Conservation (phyloP, 768 basidiomycete species). For the Trametes punicea region DNA sequence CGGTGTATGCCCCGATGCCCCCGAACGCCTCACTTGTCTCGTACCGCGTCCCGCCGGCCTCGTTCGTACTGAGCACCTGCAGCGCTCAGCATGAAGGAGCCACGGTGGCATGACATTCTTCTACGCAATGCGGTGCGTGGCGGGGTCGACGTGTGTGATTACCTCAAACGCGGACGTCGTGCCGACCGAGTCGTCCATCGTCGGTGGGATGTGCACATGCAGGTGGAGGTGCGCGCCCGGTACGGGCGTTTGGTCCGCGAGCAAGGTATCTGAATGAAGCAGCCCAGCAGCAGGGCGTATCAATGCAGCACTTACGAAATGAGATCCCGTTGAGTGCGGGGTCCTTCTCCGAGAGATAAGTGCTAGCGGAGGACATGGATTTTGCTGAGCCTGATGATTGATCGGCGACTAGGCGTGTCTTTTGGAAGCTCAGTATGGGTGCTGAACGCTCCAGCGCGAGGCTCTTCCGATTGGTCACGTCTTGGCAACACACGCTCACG, state of each 20-base stretch:
- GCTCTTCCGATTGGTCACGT: no score
- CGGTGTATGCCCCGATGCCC: constrained; percentile 51
- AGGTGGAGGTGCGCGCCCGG: constrained; percentile 49
- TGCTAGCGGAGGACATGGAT: no score
- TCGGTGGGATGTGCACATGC: constrained; percentile 58
- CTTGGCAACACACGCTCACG: no score
- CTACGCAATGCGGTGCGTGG: constrained; percentile 60
- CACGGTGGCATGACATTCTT: constrained; percentile 40
- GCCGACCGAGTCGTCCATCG: constrained; percentile 5
- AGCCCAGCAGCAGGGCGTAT: no score
- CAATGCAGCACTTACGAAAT: no score
- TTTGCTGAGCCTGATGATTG: no score
- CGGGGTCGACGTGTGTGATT: constrained; percentile 51
- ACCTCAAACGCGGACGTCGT: constrained; percentile 42
- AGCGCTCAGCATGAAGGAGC: constrained; percentile 54
- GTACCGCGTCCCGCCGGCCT: constrained; percentile 57
- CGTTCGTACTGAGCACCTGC: constrained; percentile 53
- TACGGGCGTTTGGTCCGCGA: constrained; percentile 46
- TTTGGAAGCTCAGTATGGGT: no score
- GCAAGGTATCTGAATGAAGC: no score
- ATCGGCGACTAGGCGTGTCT: no score
- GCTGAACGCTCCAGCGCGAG: no score
- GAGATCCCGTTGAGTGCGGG: no score
- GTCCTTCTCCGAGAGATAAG: no score
- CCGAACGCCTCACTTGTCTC: constrained; percentile 61